phyloP scores from a whole-genome alignment of 768 basidiomycete species.

The Rubroboletus pulcherrimus region DNA sequence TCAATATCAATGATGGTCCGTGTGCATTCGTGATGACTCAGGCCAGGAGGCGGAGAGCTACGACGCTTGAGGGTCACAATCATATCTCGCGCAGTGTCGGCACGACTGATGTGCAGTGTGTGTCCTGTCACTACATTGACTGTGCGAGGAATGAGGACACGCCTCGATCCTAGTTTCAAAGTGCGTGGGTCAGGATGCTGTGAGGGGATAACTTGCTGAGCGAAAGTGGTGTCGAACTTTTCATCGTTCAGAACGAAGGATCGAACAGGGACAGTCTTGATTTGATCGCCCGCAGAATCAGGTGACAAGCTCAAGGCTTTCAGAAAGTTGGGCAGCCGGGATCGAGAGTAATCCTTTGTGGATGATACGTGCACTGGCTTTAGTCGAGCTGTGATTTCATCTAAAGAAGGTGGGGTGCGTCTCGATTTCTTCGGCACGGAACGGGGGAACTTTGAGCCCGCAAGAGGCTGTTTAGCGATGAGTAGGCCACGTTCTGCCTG shows the following conservation, averaged over 20 bases:
- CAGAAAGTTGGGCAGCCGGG: slow-evolving; percentile 36
- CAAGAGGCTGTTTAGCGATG: slow-evolving; percentile 24
- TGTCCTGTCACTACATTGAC: slow-evolving; percentile 40
- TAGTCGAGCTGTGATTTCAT: slow-evolving; percentile 69
- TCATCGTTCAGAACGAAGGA: slow-evolving; percentile 16
- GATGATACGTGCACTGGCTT: slow-evolving; percentile 20
- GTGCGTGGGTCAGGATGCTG: slow-evolving; percentile 35
- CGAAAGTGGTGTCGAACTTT: slow-evolving; percentile 2
- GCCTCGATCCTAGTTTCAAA: slow-evolving; percentile 46
- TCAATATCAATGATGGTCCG: slow-evolving; percentile 30
- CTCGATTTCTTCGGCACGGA: slow-evolving; percentile 7
- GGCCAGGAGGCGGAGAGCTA: slow-evolving; percentile 33
- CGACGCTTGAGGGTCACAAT: slow-evolving; percentile 59
- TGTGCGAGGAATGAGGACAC: slow-evolving; percentile 46
- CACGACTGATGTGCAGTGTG: slow-evolving; percentile 51
- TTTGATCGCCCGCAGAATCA: slow-evolving; percentile 19
- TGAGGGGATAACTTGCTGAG: slow-evolving; percentile 18
- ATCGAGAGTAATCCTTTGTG: slow-evolving; percentile 20
- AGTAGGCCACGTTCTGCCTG: slow-evolving; percentile 58
- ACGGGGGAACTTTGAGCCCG: slow-evolving; percentile 1
- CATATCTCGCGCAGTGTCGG: slow-evolving; percentile 60
- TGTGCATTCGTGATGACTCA: slow-evolving; percentile 12
- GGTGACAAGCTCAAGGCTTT: slow-evolving; percentile 5
- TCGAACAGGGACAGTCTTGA: slow-evolving; percentile 37
- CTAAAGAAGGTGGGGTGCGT: slow-evolving; percentile 59